Percentiles rank a stretch among this genome's conserved stretches.
Evolutionary conservation across 306 rosid species (phyloP).

Genomic region (Chamaecrista fasciculata): DNA sequence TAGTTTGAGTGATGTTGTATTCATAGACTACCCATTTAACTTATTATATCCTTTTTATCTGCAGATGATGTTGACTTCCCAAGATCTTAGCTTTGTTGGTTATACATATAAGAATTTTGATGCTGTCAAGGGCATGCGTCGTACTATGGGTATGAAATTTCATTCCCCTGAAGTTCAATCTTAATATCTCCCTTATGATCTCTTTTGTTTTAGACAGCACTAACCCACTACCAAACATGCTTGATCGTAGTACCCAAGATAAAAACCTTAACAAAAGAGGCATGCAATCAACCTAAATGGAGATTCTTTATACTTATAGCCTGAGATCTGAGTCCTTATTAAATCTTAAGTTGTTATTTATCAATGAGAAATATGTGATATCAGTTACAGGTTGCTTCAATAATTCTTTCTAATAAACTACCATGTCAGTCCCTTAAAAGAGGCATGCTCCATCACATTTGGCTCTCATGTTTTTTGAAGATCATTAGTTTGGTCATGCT

Average conservation of each 20-base stretch:
- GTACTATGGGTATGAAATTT: constrained; percentile 51
- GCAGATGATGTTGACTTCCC: constrained; percentile 72
- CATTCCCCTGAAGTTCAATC: constrained; percentile 13
- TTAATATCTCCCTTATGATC: not conserved
- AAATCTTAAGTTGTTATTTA: not conserved
- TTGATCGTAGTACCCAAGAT: no score
- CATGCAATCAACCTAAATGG: not conserved
- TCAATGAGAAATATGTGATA: not conserved
- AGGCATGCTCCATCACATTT: no score
- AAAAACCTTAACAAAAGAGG: not conserved
- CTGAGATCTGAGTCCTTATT: not conserved
- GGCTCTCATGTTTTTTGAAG: no score
- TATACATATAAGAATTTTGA: constrained; percentile 94
- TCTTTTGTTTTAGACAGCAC: no score
- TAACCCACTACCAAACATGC: no score
- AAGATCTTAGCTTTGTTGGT: constrained; percentile 96
- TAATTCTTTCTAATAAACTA: no score
- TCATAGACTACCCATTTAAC: not conserved
- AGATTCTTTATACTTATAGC: not conserved
- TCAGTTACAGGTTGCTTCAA: not conserved
- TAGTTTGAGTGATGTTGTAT: not conserved
- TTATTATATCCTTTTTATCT: constrained; percentile 19
- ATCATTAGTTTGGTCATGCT: no score
- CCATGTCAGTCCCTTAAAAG: no score
- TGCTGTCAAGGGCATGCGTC: constrained; percentile 70